Base-by-base conservation (phyloP, 2,329 filamentous ascomycete species). In the Colletotrichum musae region DNA sequence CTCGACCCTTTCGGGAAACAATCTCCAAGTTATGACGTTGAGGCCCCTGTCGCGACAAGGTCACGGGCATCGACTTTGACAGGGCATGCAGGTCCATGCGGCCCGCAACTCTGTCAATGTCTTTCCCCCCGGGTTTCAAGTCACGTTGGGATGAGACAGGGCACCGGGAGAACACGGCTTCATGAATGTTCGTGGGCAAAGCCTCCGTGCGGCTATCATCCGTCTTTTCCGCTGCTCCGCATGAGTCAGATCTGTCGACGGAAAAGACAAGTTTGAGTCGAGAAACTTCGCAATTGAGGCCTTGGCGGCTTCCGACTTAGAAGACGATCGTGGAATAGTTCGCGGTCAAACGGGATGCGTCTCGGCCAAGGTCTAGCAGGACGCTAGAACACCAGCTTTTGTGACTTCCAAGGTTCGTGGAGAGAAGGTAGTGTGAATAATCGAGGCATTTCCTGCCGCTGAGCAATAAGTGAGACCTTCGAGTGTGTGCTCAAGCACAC, bases 101-200 rank as follows among this genome's bases (percentile, higher is more conserved):
- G 36, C 36, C 32, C 54, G 9, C 47, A 53, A 53, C 54, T 59
- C 41, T 32, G 47, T 39, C 26, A 10, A 48, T 32, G 24, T n/a
- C 13, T 21, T 4, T 9, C 12, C 2, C 4, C 10, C 26, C 2
- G 26, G 15, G 51, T 50, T 47, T 57, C 51, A n/a, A 10, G 26
- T 18, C 6, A 32, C 18, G 45, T 48, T 54, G 53, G 54, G 48
- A 61, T 39, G 39, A 61, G 28, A 24, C 39, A 4, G n/a, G 10
- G 7, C 18, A 13, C 5, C 16, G n/a, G 13, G n/a, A 13, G 39
- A 47, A 7, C 41, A 16, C 16, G 43, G 28, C 28, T 16, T 43
- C 16, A 43, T 16, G 41, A 43, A 13, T 13, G 13, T 24, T 12
- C 15, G 43, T 13, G 1, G 7, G 16, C 12, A 15, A 26, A 50